A percentile compares a stretch with the other conserved stretches of the same genome.
Evolutionary conservation across 495 filamentous ascomycete species (phyloP).

Genomic region (Aspergillus affinis): DNA sequence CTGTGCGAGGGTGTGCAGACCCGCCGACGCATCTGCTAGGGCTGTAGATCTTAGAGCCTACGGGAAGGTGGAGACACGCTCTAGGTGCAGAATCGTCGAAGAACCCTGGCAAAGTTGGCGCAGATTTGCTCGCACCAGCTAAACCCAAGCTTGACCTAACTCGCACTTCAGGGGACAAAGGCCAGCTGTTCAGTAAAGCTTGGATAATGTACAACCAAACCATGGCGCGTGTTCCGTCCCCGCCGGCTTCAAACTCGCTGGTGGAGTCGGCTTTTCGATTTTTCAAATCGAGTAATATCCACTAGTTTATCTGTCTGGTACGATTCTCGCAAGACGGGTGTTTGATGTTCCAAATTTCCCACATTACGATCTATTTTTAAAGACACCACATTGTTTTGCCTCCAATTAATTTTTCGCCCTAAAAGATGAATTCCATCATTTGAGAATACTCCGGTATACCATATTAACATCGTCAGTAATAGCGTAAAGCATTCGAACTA

Average conservation of each 20-base stretch:
- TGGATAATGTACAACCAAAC: background rate
- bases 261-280: background rate
- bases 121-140: background rate
- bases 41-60: background rate
- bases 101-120: background rate
- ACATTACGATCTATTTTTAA: background rate
- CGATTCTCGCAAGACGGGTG: background rate
- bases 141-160: background rate
- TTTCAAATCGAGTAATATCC: background rate
- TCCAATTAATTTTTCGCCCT: background rate
- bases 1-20: background rate
- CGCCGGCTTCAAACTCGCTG: background rate
- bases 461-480: no score
- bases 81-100: background rate
- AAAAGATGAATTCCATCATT: no score
- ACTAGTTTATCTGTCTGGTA: background rate
- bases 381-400: background rate
- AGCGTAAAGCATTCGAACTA: no score
- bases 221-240: background rate
- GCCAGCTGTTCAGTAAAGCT: background rate
- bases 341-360: background rate
- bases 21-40: background rate
- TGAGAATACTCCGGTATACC: no score
- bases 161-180: background rate
- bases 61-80: background rate